phyloP scores from a whole-genome alignment of 768 basidiomycete genomes.

The Boletus subparvulus region DNA sequence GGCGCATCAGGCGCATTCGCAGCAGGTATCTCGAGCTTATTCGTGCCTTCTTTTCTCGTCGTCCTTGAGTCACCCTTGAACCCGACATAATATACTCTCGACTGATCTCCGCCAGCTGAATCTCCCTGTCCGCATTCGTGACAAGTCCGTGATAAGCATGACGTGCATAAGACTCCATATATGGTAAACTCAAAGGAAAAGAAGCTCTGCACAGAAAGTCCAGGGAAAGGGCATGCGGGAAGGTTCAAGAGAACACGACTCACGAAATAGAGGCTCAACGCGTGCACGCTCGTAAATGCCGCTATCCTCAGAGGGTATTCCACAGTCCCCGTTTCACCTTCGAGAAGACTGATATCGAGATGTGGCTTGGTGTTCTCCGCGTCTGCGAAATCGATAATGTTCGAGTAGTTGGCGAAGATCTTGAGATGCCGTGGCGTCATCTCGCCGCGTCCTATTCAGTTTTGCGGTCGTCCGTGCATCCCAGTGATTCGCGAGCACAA shows the following conservation, averaged over 20 bases:
- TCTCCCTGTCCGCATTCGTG: conserved; percentile 50
- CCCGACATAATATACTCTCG: conserved; percentile 75
- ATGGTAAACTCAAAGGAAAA: conserved; percentile 22
- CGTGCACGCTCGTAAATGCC: conserved; percentile 72
- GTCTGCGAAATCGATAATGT: conserved; percentile 76
- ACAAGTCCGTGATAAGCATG: conserved; percentile 15
- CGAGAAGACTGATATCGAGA: conserved; percentile 65
- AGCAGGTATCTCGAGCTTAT: conserved; percentile 74
- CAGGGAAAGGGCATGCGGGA: conserved; percentile 18
- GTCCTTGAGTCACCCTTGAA: conserved; percentile 74
- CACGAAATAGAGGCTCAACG: conserved; percentile 79
- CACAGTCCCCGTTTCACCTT: conserved; percentile 64
- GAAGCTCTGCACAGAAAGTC: not conserved
- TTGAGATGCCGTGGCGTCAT: conserved; percentile 71
- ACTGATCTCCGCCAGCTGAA: conserved; percentile 60
- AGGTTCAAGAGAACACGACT: conserved; percentile 33
- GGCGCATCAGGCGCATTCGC: conserved; percentile 75
- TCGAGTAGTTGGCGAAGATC: conserved; percentile 70
- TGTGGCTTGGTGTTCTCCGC: conserved; percentile 69
- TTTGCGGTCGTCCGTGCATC: conserved; percentile 3
- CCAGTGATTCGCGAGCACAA: conserved; percentile 2
- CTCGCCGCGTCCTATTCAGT: conserved; percentile 66
- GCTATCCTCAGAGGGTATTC: conserved; percentile 80
- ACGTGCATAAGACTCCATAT: conserved; percentile 12
- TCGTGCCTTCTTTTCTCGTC: conserved; percentile 55